A percentile compares a stretch with the other conserved stretches of the same genome.
These are phyloP conservation scores for Saturnispora zaruensis DNA, from an alignment of 805 yeast species.

Conservation along the genomic window DNA sequence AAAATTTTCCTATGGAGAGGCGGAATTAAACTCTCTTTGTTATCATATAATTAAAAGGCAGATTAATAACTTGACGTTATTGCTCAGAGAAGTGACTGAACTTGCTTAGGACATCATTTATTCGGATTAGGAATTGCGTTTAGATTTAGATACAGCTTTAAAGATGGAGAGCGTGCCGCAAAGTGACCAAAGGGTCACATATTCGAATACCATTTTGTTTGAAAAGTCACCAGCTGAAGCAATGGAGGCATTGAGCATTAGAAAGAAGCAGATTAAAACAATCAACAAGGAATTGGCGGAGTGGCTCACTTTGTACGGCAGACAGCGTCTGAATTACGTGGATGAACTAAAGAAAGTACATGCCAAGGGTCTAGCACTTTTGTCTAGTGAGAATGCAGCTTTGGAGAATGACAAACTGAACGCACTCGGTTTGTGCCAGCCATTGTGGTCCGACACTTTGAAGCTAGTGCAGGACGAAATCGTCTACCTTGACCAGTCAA, in stretches of 20 bases:
- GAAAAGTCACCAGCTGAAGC: conserved; percentile 49
- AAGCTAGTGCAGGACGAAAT: conserved; percentile 37
- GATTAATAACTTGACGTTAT: neutral
- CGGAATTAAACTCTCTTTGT: neutral
- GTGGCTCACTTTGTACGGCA: conserved; percentile 48
- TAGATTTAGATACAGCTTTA: no score
- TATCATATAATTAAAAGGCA: neutral
- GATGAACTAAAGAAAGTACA: conserved; percentile 36
- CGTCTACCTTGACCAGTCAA: conserved; percentile 37
- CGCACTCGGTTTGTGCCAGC: conserved; percentile 37
- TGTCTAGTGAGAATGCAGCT: conserved; percentile 29
- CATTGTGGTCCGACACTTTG: conserved; percentile 38
- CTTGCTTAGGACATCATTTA: neutral
- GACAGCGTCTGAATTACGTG: conserved; percentile 39
- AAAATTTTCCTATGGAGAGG: neutral
- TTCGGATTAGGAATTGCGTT: neutral
- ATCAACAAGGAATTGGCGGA: conserved; percentile 54
- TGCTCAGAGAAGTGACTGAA: neutral
- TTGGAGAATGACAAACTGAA: conserved; percentile 41
- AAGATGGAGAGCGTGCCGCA: conserved; percentile 3
- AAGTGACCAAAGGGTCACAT: conserved; percentile 24
- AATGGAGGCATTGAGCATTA: conserved; percentile 48
- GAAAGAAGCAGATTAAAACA: conserved; percentile 45
- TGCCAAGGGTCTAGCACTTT: conserved; percentile 29
- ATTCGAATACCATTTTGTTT: conserved; percentile 29